phyloP scores from a whole-genome alignment of 768 basidiomycete genomes.

The Lentinula lateritia region DNA sequence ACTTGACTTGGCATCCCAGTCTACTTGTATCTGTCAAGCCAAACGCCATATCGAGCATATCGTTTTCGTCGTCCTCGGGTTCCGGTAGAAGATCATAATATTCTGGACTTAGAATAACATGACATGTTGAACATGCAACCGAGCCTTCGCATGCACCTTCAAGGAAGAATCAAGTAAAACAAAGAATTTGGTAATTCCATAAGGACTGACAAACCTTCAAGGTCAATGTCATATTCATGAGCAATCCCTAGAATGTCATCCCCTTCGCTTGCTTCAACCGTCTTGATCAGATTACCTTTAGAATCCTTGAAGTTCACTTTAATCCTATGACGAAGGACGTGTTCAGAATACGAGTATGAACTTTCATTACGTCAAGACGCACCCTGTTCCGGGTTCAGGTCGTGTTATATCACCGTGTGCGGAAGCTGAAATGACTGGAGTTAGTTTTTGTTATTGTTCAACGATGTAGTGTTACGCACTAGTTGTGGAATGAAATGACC shows the following conservation, averaged over 20 bases:
- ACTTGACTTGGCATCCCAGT: conserved; percentile 69
- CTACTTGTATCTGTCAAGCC: conserved; percentile 91
- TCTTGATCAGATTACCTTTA: conserved; percentile 78
- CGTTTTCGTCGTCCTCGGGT: conserved; percentile 97
- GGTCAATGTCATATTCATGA: conserved; percentile 92
- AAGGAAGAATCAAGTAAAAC: not conserved
- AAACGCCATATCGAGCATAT: conserved; percentile 98
- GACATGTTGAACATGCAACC: conserved; percentile 96
- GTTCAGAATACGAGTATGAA: not conserved
- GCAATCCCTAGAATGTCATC: conserved; percentile 89
- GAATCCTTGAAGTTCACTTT: conserved; percentile 88
- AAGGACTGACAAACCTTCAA: conserved; percentile 67
- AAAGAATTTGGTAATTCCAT: not conserved
- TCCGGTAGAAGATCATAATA: conserved; percentile 86
- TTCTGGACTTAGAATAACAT: conserved; percentile 79
- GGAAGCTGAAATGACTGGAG: conserved; percentile 11
- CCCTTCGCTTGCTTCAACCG: conserved; percentile 88
- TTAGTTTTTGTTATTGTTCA: not conserved
- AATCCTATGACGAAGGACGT: conserved; percentile 45
- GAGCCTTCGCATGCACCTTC: conserved; percentile 96
- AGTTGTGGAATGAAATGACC: not conserved
- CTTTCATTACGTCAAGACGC: conserved; percentile 11
- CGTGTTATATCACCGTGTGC: conserved; percentile 52
- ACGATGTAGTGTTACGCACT: not conserved
- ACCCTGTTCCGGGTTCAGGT: conserved; percentile 70